These are phyloP conservation scores for Luvunga scandens DNA, from an alignment of 345 rosid genomes.

Conservation along the genomic window DNA sequence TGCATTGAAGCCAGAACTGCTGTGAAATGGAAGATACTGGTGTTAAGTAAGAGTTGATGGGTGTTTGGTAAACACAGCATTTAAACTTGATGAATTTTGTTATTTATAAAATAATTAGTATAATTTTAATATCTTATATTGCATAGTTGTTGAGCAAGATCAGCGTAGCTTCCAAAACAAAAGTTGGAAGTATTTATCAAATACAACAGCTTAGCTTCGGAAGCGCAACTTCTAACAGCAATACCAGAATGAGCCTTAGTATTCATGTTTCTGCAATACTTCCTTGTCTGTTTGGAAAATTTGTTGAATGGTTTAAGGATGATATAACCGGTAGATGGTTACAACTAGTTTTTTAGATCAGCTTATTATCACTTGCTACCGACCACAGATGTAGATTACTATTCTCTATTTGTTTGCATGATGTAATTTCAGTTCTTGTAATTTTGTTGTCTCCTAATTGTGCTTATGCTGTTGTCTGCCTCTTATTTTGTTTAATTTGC, in stretches of 20 bases:
- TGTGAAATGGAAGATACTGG: not conserved
- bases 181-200: too few species aligned
- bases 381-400: not conserved
- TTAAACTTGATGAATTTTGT: not conserved
- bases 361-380: not conserved
- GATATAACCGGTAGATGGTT: not conserved
- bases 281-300: constrained; percentile 1
- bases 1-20: not conserved
- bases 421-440: not conserved
- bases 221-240: not conserved
- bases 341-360: not conserved
- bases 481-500: constrained; percentile 2
- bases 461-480: not conserved
- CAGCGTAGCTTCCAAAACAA: too few species aligned
- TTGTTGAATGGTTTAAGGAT: not conserved
- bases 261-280: not conserved
- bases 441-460: not conserved
- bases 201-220: not conserved
- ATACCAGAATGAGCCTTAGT: not conserved
- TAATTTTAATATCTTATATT: too few species aligned
- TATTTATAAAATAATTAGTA: too few species aligned
- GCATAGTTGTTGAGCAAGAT: too few species aligned
- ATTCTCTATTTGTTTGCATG: not conserved
- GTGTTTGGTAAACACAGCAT: not conserved
- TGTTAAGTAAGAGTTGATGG: not conserved